phyloP scores from a whole-genome alignment of 192 early-diverging fungal species.

The Kappamyces sp. region DNA sequence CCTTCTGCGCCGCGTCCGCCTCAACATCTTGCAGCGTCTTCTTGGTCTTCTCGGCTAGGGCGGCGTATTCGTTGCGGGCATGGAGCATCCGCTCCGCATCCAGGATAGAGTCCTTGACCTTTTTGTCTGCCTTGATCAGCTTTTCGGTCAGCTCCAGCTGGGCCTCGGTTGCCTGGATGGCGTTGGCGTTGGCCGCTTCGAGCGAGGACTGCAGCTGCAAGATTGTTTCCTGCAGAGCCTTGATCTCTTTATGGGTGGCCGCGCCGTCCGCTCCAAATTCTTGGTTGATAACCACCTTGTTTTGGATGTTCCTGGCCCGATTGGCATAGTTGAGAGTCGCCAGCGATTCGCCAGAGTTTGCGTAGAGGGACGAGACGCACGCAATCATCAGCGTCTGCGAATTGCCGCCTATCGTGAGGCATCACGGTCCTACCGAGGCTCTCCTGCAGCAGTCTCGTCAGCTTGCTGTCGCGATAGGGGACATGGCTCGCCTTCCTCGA shows the following conservation, averaged over 20 bases:
- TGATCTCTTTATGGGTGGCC: constrained; percentile 31
- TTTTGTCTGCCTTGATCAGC: no score
- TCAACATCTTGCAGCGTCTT: no score
- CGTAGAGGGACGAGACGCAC: constrained; percentile 81
- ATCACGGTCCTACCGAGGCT: constrained; percentile 39
- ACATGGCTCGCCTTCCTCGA: constrained; percentile 56
- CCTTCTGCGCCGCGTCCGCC: no score
- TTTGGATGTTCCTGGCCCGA: constrained; percentile 92
- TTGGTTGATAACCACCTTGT: constrained; percentile 77
- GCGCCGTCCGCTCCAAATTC: constrained; percentile 32
- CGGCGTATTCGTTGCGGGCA: no score
- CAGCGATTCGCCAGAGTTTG: constrained; percentile 81
- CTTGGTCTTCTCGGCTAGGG: no score
- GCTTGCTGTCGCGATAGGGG: constrained; percentile 95
- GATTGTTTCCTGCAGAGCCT: constrained; percentile 30
- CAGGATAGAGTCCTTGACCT: no score
- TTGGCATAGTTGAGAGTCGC: constrained; percentile 96
- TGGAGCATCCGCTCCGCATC: no score
- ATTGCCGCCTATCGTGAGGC: constrained; percentile 63
- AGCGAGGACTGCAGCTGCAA: constrained; percentile 35
- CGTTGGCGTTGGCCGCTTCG: constrained; percentile 11
- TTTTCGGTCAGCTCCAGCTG: neutral
- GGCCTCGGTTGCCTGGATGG: neutral
- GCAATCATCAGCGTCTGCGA: constrained; percentile 91
- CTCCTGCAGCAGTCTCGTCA: constrained; percentile 94